Base-by-base conservation (phyloP, 2,329 filamentous ascomycete species). In the Colletotrichum limetticola region DNA sequence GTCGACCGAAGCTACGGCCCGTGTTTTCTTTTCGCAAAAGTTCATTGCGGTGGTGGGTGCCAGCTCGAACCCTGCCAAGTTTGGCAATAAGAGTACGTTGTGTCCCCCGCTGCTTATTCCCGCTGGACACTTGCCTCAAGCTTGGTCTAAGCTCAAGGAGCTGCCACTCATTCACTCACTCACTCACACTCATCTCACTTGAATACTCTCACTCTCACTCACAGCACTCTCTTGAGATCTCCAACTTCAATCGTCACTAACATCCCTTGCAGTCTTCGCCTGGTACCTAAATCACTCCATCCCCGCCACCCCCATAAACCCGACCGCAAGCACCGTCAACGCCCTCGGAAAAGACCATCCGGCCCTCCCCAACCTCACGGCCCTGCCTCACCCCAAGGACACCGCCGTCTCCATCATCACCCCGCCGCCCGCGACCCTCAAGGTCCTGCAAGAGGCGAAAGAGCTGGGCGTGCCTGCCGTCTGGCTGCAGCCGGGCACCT, bases 401-500 rank as follows among this genome's bases (percentile, higher is more conserved):
- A 97, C 95, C 1, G 92, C 92, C 5, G 86, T 98, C 14, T 96
- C 93, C 42, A 90, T 98, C 78, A 95, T 98, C 80, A 98, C 97
- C 14, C 94, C 94, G 3, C 96, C 97, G 0, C 83, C 87, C 2
- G 91, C 94, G 35, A 98, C 97, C 1, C 88, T 92, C 72, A 85
- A 91, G 78, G 86, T 97, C 8, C 85, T 98, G 53, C 86, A 91
- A 74, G 93, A 97, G 82, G 97, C 96, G 0, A 93, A 92, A 82
- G 86, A 89, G 68, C 86, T 93, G 12, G 92, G 95, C 3, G 85
- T 97, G 57, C 88, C 90, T 22, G 89, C 94, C 30, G 91, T 98
- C 5, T 98, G 94, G 93, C 85, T 98, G 76, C 97, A 98, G 84
- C 97, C 97, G 0, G 97, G 96, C 1, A 95, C 91, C 19, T 98